A percentile compares a stretch with the other conserved stretches of the same genome.
phyloP scores from a whole-genome alignment of 306 rosid genomes.

The Rosa persica region DNA sequence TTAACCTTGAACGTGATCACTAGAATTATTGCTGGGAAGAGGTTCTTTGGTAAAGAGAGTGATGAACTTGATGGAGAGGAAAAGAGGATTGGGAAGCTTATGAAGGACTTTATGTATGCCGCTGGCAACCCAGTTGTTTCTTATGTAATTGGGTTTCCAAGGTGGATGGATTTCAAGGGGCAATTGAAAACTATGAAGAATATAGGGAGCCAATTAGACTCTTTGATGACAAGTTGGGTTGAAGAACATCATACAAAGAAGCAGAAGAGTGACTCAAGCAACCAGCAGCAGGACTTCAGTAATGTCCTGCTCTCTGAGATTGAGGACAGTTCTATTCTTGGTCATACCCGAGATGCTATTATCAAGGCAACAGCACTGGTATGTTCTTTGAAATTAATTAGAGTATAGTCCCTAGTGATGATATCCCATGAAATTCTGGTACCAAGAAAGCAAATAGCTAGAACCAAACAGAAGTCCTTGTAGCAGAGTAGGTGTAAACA shows the following conservation, averaged over 20 bases:
- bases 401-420: background rate
- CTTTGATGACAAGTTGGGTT: slow-evolving; percentile 42
- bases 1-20: slow-evolving; percentile 42
- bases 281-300: slow-evolving; percentile 46
- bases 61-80: slow-evolving; percentile 36
- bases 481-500: too few species aligned
- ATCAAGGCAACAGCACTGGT: slow-evolving; percentile 44
- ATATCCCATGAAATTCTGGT: background rate
- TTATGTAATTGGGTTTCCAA: slow-evolving; percentile 49
- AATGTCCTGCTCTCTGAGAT: slow-evolving; percentile 48
- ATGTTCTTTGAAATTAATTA: background rate
- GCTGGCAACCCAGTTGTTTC: slow-evolving; percentile 42
- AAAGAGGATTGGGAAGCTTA: slow-evolving; percentile 36
- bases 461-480: background rate
- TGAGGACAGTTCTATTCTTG: slow-evolving; percentile 36
- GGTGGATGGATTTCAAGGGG: slow-evolving; percentile 41
- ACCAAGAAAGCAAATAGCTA: background rate
- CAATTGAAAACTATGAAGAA: slow-evolving; percentile 43
- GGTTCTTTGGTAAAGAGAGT: slow-evolving; percentile 34
- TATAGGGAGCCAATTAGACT: slow-evolving; percentile 44
- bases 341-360: slow-evolving; percentile 39
- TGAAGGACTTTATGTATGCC: slow-evolving; percentile 45
- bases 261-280: background rate
- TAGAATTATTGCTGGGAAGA: slow-evolving; percentile 47
- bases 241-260: slow-evolving; percentile 38